Percentiles rank a stretch among this genome's conserved stretches.
Evolutionary conservation across 768 basidiomycete species (phyloP).

Genomic region (Pulveroboletus ravenelii): DNA sequence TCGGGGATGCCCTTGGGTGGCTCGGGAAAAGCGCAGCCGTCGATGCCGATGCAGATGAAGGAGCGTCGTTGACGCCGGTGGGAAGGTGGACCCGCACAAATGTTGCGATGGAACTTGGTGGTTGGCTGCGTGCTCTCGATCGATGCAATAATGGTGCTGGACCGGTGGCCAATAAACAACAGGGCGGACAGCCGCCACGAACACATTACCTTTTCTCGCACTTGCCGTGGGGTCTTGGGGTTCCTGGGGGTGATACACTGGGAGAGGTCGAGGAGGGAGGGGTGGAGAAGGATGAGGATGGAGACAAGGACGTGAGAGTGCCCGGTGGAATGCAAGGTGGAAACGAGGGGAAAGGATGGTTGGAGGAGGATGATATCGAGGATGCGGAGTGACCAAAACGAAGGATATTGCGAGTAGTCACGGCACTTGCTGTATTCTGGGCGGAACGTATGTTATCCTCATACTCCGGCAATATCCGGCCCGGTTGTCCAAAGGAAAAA

Average conservation of each 20-base stretch:
- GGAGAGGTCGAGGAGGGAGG: slow-evolving; percentile 30
- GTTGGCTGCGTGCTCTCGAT: slow-evolving; percentile 50
- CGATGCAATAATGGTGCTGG: neutral
- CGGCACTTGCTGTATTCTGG: neutral
- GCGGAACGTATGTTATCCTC: neutral
- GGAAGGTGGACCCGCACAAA: slow-evolving; percentile 49
- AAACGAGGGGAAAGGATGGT: slow-evolving; percentile 43
- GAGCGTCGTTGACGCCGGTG: slow-evolving; percentile 5
- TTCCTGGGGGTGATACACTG: slow-evolving; percentile 15
- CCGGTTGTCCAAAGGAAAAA: neutral
- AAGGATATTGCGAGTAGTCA: neutral
- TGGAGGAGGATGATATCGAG: slow-evolving; percentile 59
- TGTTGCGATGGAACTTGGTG: slow-evolving; percentile 57
- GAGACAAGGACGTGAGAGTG: slow-evolving; percentile 31
- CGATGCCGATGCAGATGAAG: slow-evolving; percentile 11
- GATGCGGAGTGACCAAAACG: slow-evolving; percentile 26
- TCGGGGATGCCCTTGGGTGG: slow-evolving; percentile 56
- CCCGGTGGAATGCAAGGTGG: slow-evolving; percentile 21
- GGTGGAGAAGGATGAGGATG: slow-evolving; percentile 22
- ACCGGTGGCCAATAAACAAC: neutral
- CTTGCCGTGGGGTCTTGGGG: slow-evolving; percentile 41
- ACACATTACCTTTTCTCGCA: slow-evolving; percentile 51
- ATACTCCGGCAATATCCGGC: neutral
- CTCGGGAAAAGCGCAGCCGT: slow-evolving; percentile 32
- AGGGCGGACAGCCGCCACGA: slow-evolving; percentile 11